A percentile compares a stretch with the other conserved stretches of the same genome.
Evolutionary conservation across 257 asterid species (phyloP).

Genomic region (Sherardia arvensis): DNA sequence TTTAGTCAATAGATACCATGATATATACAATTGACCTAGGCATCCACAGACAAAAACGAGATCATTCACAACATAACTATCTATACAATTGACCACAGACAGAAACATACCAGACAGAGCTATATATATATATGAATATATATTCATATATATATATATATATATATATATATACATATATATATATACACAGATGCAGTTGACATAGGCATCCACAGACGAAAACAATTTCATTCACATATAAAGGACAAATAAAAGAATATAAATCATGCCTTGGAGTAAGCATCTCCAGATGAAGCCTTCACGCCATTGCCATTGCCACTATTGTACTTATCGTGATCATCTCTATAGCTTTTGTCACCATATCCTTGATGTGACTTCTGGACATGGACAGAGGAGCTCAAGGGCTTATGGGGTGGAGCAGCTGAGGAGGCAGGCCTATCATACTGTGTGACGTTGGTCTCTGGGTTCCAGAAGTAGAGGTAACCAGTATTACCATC

Average conservation of each 20-base stretch:
- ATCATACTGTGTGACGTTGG: slow-evolving; percentile 87
- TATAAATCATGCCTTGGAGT: slow-evolving; percentile 34
- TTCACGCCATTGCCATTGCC: slow-evolving; percentile 37
- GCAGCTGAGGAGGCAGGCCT: slow-evolving; percentile 51
- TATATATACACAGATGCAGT: too few species aligned
- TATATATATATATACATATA: too few species aligned
- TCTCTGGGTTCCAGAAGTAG: slow-evolving; percentile 96
- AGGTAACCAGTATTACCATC: slow-evolving; percentile 82
- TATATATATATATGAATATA: too few species aligned
- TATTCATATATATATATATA: too few species aligned
- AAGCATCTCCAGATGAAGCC: slow-evolving; percentile 31
- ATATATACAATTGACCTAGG: neutral
- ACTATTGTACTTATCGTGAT: slow-evolving; percentile 32
- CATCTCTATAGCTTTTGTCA: slow-evolving; percentile 17
- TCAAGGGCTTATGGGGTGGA: slow-evolving; percentile 41
- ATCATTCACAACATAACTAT: too few species aligned
- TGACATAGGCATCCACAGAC: neutral
- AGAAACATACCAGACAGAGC: too few species aligned
- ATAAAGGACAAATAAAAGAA: too few species aligned
- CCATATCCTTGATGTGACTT: slow-evolving; percentile 38
- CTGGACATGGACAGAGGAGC: slow-evolving; percentile 53
- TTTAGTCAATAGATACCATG: neutral
- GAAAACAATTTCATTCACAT: neutral
- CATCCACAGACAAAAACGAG: neutral
- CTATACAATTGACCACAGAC: too few species aligned